Base-by-base conservation (phyloP, 2,329 filamentous ascomycete species). In the Penicillium verrucosum region DNA sequence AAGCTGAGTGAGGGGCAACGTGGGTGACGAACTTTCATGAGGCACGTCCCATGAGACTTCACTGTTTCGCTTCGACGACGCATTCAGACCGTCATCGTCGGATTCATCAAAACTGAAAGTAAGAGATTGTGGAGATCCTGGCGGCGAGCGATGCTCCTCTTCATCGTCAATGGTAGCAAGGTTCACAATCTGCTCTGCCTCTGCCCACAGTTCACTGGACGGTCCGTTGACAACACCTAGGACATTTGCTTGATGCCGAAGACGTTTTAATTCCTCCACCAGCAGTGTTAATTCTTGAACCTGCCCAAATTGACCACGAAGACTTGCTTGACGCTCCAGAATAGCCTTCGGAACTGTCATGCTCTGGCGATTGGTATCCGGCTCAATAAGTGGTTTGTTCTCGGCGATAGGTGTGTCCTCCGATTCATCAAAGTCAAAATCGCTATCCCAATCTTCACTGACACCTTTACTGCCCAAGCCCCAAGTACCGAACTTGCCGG, bases 391-490 rank as follows among this genome's bases (percentile, higher is more conserved):
- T 30, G 68, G 64, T 34, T 62, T 60, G 75, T 70, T 77, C 78
- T 83, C 72, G 46, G 68, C 70, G 44, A 76, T 71, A 23, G 75
- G 50, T 25, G 58, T 67, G 25, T 81, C 79, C 27, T 78, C 74
- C 12, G 75, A 69, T 46, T 85, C 82, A 23, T 82, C 82, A 69
- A 87, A 87, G 55, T 87, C 85, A 65, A 88, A 88, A 65, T 88
- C 85, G 51, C 85, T 84, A 65, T 87, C 85, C 85, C 85, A 88
- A 67, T 88, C 85, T 68, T 88, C 85, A 25, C 82, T 87, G 23
- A 85, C 83, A 45, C 81, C 84, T 66, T 88, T 87, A 69, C 80
- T 85, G 18, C 85, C 85, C 30, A 87, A 75, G n/a, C 83, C 83
- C 85, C 85, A 87, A 4, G 85, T 86, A 40, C 83, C 84, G 66